A percentile compares a stretch with the other conserved stretches of the same genome.
phyloP scores from a whole-genome alignment of 1,284 basidiomycete genomes.

The Fistulinella staudtii region DNA sequence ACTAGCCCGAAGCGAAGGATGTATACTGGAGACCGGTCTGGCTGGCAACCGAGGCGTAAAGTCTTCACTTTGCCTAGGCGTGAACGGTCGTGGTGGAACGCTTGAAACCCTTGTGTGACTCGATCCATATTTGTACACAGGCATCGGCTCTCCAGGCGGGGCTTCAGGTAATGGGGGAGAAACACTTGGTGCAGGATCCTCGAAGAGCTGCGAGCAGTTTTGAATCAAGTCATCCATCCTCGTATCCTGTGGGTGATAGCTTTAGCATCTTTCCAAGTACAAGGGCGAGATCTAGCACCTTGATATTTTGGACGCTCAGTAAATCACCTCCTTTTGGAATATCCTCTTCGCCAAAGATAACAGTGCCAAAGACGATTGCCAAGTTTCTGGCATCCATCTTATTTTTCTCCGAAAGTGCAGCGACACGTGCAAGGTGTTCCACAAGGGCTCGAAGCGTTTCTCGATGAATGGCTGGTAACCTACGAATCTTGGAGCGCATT shows the following conservation, averaged over 20 bases:
- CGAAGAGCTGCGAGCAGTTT: constrained; percentile 60
- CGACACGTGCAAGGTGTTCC: constrained; percentile 83
- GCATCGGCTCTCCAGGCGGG: constrained; percentile 54
- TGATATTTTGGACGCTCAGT: constrained; percentile 64
- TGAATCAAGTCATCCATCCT: constrained; percentile 86
- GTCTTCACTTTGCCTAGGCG: constrained; percentile 48
- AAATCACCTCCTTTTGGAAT: constrained; percentile 72
- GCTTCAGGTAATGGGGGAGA: constrained; percentile 68
- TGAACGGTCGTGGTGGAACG: constrained; percentile 34
- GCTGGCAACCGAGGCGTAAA: constrained; percentile 68
- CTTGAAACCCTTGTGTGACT: constrained; percentile 58
- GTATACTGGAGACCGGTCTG: constrained; percentile 69
- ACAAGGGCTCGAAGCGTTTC: constrained; percentile 84
- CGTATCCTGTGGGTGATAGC: constrained; percentile 56
- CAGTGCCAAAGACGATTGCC: constrained; percentile 80
- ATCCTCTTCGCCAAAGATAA: constrained; percentile 89
- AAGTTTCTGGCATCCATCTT: constrained; percentile 95
- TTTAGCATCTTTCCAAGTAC: constrained; percentile 1
- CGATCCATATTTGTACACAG: constrained; percentile 60
- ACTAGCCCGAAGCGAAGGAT: constrained; percentile 58
- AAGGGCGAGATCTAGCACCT: constrained; percentile 44
- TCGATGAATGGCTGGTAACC: constrained; percentile 85
- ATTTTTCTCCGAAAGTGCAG: constrained; percentile 67
- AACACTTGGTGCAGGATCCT: constrained; percentile 38
- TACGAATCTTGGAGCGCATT: constrained; percentile 76